Conservation (phyloP, 2,329 filamentous ascomycete species). For the Ophiostoma quercus region DNA sequence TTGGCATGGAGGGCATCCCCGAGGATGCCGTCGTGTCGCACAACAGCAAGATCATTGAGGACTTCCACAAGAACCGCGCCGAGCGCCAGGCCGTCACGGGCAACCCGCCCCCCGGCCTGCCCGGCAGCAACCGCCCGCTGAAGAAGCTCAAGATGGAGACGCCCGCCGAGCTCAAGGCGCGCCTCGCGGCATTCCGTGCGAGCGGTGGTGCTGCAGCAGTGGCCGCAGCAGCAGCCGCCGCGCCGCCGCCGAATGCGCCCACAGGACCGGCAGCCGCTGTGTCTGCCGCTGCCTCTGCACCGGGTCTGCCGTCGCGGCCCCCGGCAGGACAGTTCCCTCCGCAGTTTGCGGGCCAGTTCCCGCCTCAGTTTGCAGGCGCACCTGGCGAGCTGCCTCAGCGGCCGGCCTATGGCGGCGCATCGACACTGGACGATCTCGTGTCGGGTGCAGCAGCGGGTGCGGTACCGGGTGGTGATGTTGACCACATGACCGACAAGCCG, state of each 20-base stretch:
- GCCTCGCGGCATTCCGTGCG: conserved; percentile 71
- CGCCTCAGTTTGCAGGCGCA: background rate
- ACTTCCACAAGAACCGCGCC: conserved; percentile 79
- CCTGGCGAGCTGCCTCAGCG: conserved; percentile 32
- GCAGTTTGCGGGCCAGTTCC: background rate
- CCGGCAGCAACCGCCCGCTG: conserved; percentile 51
- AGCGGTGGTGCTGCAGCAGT: conserved; percentile 42
- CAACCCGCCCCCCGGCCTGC: conserved; percentile 67
- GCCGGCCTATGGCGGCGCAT: conserved; percentile 32
- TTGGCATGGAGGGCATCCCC: conserved; percentile 95
- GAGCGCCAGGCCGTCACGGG: conserved; percentile 77
- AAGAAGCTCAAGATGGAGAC: conserved; percentile 71
- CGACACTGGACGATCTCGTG: conserved; percentile 46
- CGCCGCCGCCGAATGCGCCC: conserved; percentile 39
- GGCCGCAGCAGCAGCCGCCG: conserved; percentile 30
- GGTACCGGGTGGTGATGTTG: conserved; percentile 53
- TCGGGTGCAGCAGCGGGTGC: conserved; percentile 34
- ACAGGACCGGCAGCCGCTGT: conserved; percentile 28
- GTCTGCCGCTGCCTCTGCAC: no score
- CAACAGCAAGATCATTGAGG: conserved; percentile 77
- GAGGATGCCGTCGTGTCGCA: conserved; percentile 78
- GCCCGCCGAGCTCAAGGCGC: conserved; percentile 70
- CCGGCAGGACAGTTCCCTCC: conserved; percentile 26
- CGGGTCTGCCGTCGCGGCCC: conserved; percentile 28
- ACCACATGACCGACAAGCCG: conserved; percentile 52